phyloP scores from a whole-genome alignment of 805 yeast species.

The Sugiyamaella boreocaroliniensis region DNA sequence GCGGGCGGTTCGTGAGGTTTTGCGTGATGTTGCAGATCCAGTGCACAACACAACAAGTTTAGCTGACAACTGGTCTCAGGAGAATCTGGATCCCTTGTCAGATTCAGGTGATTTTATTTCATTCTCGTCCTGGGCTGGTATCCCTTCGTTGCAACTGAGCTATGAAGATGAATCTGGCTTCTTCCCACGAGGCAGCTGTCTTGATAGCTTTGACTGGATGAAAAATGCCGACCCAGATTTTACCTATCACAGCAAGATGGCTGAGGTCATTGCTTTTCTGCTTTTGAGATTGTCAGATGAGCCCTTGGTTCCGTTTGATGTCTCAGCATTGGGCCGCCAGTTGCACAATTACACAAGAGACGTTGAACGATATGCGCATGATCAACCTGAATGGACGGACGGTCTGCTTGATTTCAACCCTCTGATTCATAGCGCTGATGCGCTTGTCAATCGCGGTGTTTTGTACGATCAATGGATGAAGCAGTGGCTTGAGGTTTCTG shows the following conservation, averaged over 20 bases:
- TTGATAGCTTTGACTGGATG: constrained; percentile 57
- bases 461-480: constrained; percentile 49
- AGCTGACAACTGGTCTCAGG: constrained; percentile 16
- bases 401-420: constrained; percentile 27
- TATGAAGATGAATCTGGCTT: constrained; percentile 33
- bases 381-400: constrained; percentile 10
- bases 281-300: constrained; percentile 59
- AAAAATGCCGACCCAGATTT: constrained; percentile 50
- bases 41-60: constrained; percentile 12
- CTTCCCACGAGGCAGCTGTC: constrained; percentile 49
- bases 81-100: constrained; percentile 15
- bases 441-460: constrained; percentile 40
- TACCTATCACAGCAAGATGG: constrained; percentile 48
- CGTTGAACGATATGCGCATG: constrained; percentile 32
- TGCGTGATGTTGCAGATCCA: constrained; percentile 27
- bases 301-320: constrained; percentile 68
- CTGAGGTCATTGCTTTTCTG: constrained; percentile 48
- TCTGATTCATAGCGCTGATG: constrained; percentile 29
- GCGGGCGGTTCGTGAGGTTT: constrained; percentile 38
- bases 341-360: constrained; percentile 43
- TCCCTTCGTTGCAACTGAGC: constrained; percentile 61
- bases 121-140: constrained; percentile 53
- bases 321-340: constrained; percentile 40
- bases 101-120: constrained; percentile 63
- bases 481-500: constrained; percentile 56